Conservation (phyloP, 1,284 basidiomycete genomes). For the Fistulinella staudtii region DNA sequence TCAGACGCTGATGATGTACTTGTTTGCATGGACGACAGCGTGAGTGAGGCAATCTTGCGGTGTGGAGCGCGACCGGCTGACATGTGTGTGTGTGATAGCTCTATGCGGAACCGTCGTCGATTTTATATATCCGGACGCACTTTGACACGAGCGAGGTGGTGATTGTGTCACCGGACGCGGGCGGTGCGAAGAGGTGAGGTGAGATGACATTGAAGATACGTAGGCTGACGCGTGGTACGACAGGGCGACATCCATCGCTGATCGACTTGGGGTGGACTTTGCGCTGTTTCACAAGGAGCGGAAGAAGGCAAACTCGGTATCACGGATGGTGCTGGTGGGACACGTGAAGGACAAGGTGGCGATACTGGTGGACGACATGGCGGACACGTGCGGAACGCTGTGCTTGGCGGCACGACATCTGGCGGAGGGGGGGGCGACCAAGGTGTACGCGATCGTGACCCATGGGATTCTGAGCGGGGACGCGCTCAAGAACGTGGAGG, state of each 20-base stretch:
- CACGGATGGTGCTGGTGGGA: constrained; percentile 97
- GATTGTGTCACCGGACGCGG: constrained; percentile 98
- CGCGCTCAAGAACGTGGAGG: constrained; percentile 70
- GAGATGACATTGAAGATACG: not conserved
- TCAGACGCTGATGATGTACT: constrained; percentile 17
- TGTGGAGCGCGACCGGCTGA: constrained; percentile 21
- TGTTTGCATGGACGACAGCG: constrained; percentile 34
- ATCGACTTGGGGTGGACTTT: constrained; percentile 95
- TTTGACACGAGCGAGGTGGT: constrained; percentile 87
- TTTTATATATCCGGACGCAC: constrained; percentile 92
- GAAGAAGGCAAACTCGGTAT: constrained; percentile 99
- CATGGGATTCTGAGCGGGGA: constrained; percentile 95
- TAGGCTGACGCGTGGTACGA: constrained; percentile 9
- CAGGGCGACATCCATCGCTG: constrained; percentile 96
- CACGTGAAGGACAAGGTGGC: constrained; percentile 91
- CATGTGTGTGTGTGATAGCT: constrained; percentile 54
- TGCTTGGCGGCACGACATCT: constrained; percentile 90
- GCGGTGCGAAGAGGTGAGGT: constrained; percentile 91
- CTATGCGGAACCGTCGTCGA: constrained; percentile 95
- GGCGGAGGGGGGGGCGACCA: constrained; percentile 83
- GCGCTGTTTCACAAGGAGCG: constrained; percentile 99
- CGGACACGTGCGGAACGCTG: constrained; percentile 98
- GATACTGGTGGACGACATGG: constrained; percentile 99
- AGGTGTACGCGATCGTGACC: constrained; percentile 92
- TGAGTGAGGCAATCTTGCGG: constrained; percentile 37